phyloP scores from a whole-genome alignment of 2,329 filamentous ascomycete genomes.

The Penicillium sp. region DNA sequence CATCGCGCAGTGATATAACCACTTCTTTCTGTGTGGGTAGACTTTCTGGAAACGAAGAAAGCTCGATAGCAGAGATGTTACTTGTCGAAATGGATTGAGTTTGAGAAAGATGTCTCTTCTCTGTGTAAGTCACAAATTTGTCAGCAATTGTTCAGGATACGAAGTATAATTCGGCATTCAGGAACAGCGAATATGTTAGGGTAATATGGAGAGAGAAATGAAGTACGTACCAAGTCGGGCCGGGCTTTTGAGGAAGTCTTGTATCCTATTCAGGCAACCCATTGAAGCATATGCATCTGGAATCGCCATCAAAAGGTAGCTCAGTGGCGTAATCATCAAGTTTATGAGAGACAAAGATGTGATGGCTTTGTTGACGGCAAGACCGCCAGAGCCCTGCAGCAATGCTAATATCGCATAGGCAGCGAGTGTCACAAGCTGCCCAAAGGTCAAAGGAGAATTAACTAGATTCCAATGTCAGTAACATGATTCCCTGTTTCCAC shows the following conservation, averaged over 20 bases:
- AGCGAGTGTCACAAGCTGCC: conserved; percentile 16
- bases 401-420: conserved; percentile 17
- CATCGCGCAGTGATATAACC: neutral
- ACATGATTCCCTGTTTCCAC: neutral
- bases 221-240: neutral
- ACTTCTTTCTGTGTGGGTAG: neutral
- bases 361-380: conserved; percentile 40
- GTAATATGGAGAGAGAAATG: neutral
- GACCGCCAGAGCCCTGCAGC: conserved; percentile 12
- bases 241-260: neutral
- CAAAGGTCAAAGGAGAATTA: conserved; percentile 12
- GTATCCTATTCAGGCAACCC: neutral
- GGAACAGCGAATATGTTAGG: neutral
- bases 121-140: neutral
- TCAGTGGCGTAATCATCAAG: conserved; percentile 38
- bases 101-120: neutral
- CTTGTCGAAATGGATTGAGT: neutral
- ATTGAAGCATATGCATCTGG: neutral
- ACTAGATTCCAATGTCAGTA: conserved; percentile 1
- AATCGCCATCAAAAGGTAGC: neutral
- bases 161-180: neutral
- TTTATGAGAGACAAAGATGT: conserved; percentile 42
- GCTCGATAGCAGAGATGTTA: neutral
- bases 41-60: neutral
- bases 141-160: neutral